Conservation (phyloP, 768 basidiomycete species). For the Lactarius pseudohatsudake region DNA sequence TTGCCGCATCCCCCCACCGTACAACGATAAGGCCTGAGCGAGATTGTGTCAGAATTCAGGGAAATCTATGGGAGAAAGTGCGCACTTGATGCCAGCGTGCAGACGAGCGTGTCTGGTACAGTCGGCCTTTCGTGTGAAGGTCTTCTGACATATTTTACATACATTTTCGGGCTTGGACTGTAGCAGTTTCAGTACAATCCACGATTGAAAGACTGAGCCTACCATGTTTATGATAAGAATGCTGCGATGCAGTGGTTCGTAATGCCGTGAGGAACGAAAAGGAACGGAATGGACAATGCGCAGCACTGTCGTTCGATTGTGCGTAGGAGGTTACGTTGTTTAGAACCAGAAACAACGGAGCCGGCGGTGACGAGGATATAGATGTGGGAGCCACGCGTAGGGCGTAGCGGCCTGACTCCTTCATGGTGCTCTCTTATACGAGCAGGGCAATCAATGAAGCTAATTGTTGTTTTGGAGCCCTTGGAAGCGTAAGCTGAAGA, state of each 20-base stretch:
- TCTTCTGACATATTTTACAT: slow-evolving; percentile 42
- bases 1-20: slow-evolving; percentile 45
- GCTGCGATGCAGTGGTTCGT: slow-evolving; percentile 12
- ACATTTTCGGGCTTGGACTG: slow-evolving; percentile 13
- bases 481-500: background rate
- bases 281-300: slow-evolving; percentile 20
- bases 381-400: slow-evolving; percentile 7
- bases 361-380: slow-evolving; percentile 10
- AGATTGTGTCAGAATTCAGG: slow-evolving; percentile 1
- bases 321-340: slow-evolving; percentile 18
- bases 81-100: slow-evolving; percentile 54
- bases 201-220: background rate
- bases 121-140: slow-evolving; percentile 59
- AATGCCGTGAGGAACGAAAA: slow-evolving; percentile 15
- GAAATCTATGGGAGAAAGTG: slow-evolving; percentile 3
- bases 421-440: slow-evolving; percentile 20
- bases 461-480: slow-evolving; percentile 18
- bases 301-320: slow-evolving; percentile 24
- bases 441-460: background rate
- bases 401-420: slow-evolving; percentile 2
- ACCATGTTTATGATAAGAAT: slow-evolving; percentile 19
- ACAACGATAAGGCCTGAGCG: slow-evolving; percentile 54
- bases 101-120: slow-evolving; percentile 53
- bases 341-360: slow-evolving; percentile 27
- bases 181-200: slow-evolving; percentile 3